These are phyloP conservation scores for Alternaria sp. DNA, from an alignment of 2,329 filamentous ascomycete genomes.

Conservation along the genomic window DNA sequence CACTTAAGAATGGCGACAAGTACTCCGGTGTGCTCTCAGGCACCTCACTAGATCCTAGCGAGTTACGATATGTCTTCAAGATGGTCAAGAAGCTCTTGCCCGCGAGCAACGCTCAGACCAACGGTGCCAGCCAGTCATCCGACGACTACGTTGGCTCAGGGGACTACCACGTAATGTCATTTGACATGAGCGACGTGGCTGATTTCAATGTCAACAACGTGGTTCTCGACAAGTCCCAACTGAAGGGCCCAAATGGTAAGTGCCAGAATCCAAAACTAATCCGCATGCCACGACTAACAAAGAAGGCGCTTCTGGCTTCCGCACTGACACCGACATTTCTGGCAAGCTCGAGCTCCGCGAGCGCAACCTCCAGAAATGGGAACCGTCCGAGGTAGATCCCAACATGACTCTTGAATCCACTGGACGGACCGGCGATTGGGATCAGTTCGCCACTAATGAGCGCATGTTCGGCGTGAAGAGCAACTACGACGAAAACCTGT, in stretches of 20 bases:
- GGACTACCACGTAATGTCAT: conserved; percentile 64
- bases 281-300: conserved; percentile 62
- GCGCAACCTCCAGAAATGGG: conserved; percentile 82
- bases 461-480: conserved; percentile 85
- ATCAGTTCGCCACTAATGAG: conserved; percentile 93
- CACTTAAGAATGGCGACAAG: conserved; percentile 67
- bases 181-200: conserved; percentile 68
- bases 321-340: conserved; percentile 89
- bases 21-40: conserved; percentile 70
- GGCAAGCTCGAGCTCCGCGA: conserved; percentile 74
- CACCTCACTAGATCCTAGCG: conserved; percentile 60
- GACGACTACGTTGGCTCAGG: conserved; percentile 59
- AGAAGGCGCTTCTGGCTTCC: conserved; percentile 68
- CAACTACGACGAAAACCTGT: conserved; percentile 92
- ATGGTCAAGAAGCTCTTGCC: conserved; percentile 67
- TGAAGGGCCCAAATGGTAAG: conserved; percentile 67
- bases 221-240: conserved; percentile 59
- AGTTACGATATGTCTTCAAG: conserved; percentile 68
- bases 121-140: conserved; percentile 54
- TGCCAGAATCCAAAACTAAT: conserved; percentile 3
- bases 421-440: conserved; percentile 68
- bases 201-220: conserved; percentile 66
- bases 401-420: conserved; percentile 76
- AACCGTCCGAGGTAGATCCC: conserved; percentile 69
- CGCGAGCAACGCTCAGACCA: conserved; percentile 53